Base-by-base conservation (phyloP, 805 yeast species). In the Yarrowia keelungensis region DNA sequence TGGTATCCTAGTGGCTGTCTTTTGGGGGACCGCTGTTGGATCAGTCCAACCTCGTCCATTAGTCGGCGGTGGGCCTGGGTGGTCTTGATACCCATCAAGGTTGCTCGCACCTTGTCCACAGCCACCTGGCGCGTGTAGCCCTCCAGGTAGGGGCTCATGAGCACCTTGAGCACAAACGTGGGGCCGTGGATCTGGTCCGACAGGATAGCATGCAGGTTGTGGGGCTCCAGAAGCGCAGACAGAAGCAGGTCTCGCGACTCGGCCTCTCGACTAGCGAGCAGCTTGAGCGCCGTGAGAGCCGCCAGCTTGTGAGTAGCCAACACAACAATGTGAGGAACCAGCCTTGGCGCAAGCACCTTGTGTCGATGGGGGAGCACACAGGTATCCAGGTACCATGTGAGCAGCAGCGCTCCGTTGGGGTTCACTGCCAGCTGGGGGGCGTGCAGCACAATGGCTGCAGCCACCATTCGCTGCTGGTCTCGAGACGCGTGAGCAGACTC, bases 381-480 rank as follows among this genome's bases (percentile, higher is more conserved):
- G 0, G 97, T 91, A 76, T 95, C 99, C 75, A 95, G 83, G 74
- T 90, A 89, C 99, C 99, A 95, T 1, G 97, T 92, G 68, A 95
- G 85, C 73, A 95, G 82, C 71, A 95, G 81, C 0, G 97, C 89
- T 32, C 98, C 98, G 77, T 95, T 95, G 71, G 88, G 85, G 76
- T 93, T 92, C 5, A 88, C 84, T 0, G 92, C 91, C 73, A 95
- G 82, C 72, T 88, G 90, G 71, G 89, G 90, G 35, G 94, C 87
- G 80, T 90, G 87, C 53, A 88, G 83, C 26, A 92, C 87, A 68
- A 95, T 90, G 72, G 91, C 85, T 1, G 91, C 87, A 8, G 97
- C 88, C 8, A 94, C 83, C 56, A 91, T 83, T 5, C 89, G 78
- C 59, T 88, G 84, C 75, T 91, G 95, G 74, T 88, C 94, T 22